phyloP scores from a whole-genome alignment of 228 moss, liverwort and hornwort genomes.

The Sphagnum fallax region DNA sequence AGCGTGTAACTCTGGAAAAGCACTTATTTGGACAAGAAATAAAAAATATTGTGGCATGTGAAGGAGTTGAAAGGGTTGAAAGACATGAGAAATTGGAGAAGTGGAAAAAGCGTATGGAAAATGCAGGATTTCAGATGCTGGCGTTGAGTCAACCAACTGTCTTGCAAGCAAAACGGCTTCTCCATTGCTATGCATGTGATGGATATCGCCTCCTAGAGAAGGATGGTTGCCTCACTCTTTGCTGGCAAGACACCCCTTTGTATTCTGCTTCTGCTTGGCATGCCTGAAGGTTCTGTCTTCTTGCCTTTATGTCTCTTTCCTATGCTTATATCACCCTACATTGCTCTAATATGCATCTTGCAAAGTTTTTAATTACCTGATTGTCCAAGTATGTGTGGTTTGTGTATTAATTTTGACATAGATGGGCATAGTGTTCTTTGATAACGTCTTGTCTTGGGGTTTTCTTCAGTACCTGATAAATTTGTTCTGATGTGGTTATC shows the following conservation, averaged over 20 bases:
- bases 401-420: no score
- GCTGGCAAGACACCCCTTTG: constrained; percentile 80
- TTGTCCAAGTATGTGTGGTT: no score
- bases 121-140: constrained; percentile 46
- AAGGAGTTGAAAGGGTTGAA: constrained; percentile 54
- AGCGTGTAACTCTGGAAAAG: constrained; percentile 74
- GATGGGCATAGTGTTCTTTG: no score
- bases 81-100: constrained; percentile 69
- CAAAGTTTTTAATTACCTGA: no score
- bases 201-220: constrained; percentile 66
- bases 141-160: constrained; percentile 46
- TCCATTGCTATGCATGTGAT: constrained; percentile 46
- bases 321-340: no score
- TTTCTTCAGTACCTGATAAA: no score
- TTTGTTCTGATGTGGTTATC: no score
- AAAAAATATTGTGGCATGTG: constrained; percentile 78
- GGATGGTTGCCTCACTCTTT: constrained; percentile 68
- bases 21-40: constrained; percentile 74
- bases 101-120: constrained; percentile 51
- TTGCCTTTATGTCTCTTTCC: no score
- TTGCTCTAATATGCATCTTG: no score
- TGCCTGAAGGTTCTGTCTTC: constrained; percentile 5
- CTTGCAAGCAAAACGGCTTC: constrained; percentile 58
- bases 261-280: constrained; percentile 74
- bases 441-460: no score